Base-by-base conservation (phyloP, 2,329 filamentous ascomycete species). In the Diaporthe destruens region DNA sequence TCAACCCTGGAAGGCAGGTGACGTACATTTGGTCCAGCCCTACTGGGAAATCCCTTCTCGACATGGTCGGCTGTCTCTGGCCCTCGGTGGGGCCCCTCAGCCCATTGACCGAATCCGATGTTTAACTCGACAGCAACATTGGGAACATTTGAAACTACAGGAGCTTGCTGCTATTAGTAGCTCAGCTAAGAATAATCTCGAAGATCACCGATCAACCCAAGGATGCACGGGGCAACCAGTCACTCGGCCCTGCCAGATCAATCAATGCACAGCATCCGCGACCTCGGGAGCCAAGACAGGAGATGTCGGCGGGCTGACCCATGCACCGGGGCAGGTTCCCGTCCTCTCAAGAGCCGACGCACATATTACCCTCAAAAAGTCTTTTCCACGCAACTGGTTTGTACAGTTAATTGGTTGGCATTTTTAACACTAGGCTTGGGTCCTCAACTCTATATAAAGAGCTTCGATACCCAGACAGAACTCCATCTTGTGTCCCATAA, bases 121-220 rank as follows among this genome's bases (percentile, higher is more conserved):
- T 29, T 29, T 47, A 47, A 8, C 16, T 47, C 18, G 44, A 47
- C 44, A 47, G 44, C 18, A 44, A 29, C 29, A 29, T 29, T 29
- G 29, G 29, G 5, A 18, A 44, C 42, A n/a, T n/a, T n/a, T n/a
- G n/a, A n/a, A n/a, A n/a, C n/a, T n/a, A n/a, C 42, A 36, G 42
- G 42, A 34, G 51, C 20, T 51, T 51, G 20, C 61, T 44, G 12
- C 39, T 47, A 61, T 5, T 8, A 11, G 34, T 36, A 18, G 39
- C 32, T 16, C 25, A 63, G 29, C 29, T 20, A 51, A 51, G 44
- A 42, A 14, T 18, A 6, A 25, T 12, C 12, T 36, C 29, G 32
- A 65, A 65, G 61, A 65, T 65, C 61, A 65, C 12, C 44, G 61
- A 65, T 65, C 61, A 65, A 36, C 61, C 12, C 61, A 65, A 51